These are phyloP conservation scores for Spencermartinsiella ligniputridi DNA, from an alignment of 1,139 yeast genomes.

Conservation along the genomic window DNA sequence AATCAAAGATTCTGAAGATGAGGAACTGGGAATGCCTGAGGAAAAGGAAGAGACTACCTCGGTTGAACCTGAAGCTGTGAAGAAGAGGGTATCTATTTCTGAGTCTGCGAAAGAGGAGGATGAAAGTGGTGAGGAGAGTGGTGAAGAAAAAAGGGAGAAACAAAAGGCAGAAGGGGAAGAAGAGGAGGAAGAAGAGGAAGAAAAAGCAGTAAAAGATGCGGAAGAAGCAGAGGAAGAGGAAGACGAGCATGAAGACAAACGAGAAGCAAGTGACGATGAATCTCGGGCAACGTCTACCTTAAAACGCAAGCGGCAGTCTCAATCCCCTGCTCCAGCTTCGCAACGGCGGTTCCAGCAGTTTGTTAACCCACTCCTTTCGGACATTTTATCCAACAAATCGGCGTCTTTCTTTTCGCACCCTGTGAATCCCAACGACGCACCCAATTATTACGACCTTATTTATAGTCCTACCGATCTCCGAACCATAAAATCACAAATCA, in stretches of 20 bases:
- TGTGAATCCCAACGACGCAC: conserved; percentile 63
- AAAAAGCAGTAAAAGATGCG: conserved; percentile 16
- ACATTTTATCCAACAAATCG: conserved; percentile 65
- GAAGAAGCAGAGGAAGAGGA: conserved; percentile 26
- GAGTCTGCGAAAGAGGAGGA: conserved; percentile 4
- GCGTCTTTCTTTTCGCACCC: conserved; percentile 73
- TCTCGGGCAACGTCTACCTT: conserved; percentile 2
- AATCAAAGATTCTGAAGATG: conserved; percentile 7
- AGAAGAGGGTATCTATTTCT: too few relatives aligned
- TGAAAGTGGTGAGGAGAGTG: conserved; percentile 9
- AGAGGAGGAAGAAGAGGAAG: conserved; percentile 9
- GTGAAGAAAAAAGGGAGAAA: conserved; percentile 12
- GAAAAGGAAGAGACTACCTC: too few relatives aligned
- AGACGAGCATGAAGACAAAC: conserved; percentile 4
- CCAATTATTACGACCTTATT: conserved; percentile 59
- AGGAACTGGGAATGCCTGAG: conserved; percentile 6
- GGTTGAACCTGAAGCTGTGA: too few relatives aligned
- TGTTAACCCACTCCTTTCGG: conserved; percentile 50
- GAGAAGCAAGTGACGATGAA: conserved; percentile 5
- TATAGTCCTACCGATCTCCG: conserved; percentile 66
- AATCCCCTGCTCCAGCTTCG: conserved; percentile 21
- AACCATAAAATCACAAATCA: conserved; percentile 53
- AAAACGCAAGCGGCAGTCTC: conserved; percentile 16
- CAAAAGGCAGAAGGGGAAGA: conserved; percentile 12
- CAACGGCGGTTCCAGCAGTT: conserved; percentile 30